A percentile compares a stretch with the other conserved stretches of the same genome.
These are phyloP conservation scores for Solanum microdontum DNA, from an alignment of 257 asterid genomes.

Conservation along the genomic window DNA sequence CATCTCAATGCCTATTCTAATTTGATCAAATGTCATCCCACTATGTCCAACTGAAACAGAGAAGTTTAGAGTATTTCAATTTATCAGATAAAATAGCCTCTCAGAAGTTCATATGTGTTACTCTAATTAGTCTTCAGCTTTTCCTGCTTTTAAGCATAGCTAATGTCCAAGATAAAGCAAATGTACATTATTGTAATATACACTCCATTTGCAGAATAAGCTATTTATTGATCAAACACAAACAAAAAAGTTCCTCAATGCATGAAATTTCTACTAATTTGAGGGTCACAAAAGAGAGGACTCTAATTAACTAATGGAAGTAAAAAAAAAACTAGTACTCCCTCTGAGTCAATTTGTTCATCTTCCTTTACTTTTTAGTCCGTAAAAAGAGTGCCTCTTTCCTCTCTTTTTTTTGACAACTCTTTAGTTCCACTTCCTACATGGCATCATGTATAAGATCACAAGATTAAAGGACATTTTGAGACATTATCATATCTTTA, in stretches of 20 bases:
- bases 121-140: not conserved
- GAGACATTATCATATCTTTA: not conserved
- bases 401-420: not conserved
- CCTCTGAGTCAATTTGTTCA: not conserved
- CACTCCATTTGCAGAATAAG: not conserved
- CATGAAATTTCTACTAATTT: not conserved
- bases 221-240: not conserved
- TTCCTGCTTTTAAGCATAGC: not conserved
- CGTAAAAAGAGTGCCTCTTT: not conserved
- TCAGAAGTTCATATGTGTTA: not conserved
- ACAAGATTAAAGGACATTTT: not conserved
- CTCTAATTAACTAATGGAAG: not conserved
- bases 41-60: not conserved
- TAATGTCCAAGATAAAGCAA: not conserved
- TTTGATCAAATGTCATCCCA: not conserved
- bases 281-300: not conserved
- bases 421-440: not conserved
- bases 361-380: not conserved
- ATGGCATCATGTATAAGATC: not conserved
- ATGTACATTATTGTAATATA: not conserved
- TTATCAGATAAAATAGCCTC: not conserved
- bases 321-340: not conserved
- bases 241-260: not conserved
- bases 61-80: not conserved
- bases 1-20: not conserved